Base-by-base conservation (phyloP, 441 rosid species). In the Erodium texanum region DNA sequence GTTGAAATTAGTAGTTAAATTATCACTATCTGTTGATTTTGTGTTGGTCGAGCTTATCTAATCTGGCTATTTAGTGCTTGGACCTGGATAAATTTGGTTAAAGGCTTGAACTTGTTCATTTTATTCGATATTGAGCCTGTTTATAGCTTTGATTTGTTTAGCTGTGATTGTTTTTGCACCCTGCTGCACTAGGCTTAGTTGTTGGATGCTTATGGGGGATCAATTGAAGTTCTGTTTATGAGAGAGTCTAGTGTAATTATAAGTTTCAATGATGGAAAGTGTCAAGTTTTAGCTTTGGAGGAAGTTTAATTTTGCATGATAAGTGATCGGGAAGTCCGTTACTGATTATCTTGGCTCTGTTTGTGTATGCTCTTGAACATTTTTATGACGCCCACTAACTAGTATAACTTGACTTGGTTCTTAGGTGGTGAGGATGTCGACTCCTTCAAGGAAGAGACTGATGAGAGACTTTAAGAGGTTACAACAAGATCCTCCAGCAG, bases 381-480 rank as follows among this genome's bases (percentile, higher is more conserved):
- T 16, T n/a, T 5, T 54, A 54, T 54, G 23, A 4, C 18, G 0
- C 5, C 61, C 9, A 2, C 23, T 54, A 16, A 18, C 10, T 54
- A 7, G 22, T 16, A 5, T 54, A 4, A 23, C 10, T 54, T 18
- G 61, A 9, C 2, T 54, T 54, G 61, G 22, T 23, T 54, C 23
- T 54, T n/a, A 50, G 61, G 61, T 18, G 61, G 61, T 54, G 61
- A 54, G 61, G 6, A 87, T 87, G 92, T 75, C 89, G 24, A 85
- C 82, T 23, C 83, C 92, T 10, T 82, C 89, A 0, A 87, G 83
- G 75, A 87, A 85, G 84, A 83, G 92, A 83, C 79, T 87, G 68
- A 83, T 87, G 87, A 79, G 92, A 80, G 92, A 87, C 76, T 87
- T 87, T 79, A 87, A 83, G 84, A 78, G 92, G 69, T 74, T 87